Base-by-base conservation (phyloP, 192 early-diverging fungal genomes). In the Podila verticillata region DNA sequence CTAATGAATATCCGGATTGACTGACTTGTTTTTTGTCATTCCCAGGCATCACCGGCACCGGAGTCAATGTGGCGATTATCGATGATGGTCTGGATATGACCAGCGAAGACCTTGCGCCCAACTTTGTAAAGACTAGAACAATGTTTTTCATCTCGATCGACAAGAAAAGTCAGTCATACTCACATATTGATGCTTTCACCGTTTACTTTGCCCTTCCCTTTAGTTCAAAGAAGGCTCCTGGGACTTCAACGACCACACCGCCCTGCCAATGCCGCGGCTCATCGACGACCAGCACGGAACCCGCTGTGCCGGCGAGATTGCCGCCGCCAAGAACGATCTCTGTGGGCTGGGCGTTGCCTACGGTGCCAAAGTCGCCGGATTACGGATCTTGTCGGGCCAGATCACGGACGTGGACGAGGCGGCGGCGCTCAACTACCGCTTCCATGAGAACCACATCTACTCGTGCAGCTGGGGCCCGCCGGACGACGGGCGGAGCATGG, bases 241-340 rank as follows among this genome's bases (percentile, higher is more conserved):
- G 81, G 98, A 99, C 82, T 99, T 93, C 77, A 98, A 98, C 78
- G 92, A 94, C 63, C 89, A 92, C 71, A 89, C 81, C 3, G 74
- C 84, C 34, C 72, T 92, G 29, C 97, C 97, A 8, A 93, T 82
- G 56, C 98, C 97, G n/a, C 84, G 84, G 62, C 61, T 94, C 0
- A 19, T 56, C 9, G 95, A 95, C 48, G 98, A 99, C 74, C 89
- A 88, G 49, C 98, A 99, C 73, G 98, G 98, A 12, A 99, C 98
- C 3, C 89, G 98, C 39, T 99, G 97, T 69, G 98, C 98, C 0
- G 98, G 98, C 7, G 95, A 98, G 87, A 95, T 99, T 19, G 98
- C 97, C 0, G 98, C 98, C 3, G 86, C 82, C 30, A 88, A 87
- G 65, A 99, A 99, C 82, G 85, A 94, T 66, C 90, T 97, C 13